phyloP scores from a whole-genome alignment of 371 early-diverging fungal species.

The Rhizopus stolonifer region DNA sequence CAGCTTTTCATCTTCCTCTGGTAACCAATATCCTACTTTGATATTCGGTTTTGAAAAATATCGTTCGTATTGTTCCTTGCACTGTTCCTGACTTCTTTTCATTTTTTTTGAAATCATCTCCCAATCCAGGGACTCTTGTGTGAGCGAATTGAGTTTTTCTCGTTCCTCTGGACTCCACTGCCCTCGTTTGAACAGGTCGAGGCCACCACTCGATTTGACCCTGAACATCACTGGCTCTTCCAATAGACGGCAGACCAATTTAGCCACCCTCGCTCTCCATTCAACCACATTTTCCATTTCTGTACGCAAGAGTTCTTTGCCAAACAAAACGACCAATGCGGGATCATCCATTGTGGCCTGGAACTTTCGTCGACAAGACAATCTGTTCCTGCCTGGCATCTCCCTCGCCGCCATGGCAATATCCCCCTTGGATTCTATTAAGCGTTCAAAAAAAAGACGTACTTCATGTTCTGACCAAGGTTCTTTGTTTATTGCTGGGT shows the following conservation, averaged over 20 bases:
- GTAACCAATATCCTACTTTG: slow-evolving; percentile 15
- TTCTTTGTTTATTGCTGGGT: slow-evolving; percentile 20
- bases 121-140: too few species aligned
- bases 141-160: background rate
- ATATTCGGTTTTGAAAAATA: background rate
- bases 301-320: slow-evolving; percentile 10
- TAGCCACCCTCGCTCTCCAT: slow-evolving; percentile 28
- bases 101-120: slow-evolving; percentile 19
- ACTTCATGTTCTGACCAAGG: slow-evolving; percentile 30
- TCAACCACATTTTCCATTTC: slow-evolving; percentile 15
- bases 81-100: slow-evolving; percentile 18
- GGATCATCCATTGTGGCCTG: slow-evolving; percentile 15
- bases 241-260: slow-evolving; percentile 17
- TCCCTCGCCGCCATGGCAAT: slow-evolving; percentile 20
- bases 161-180: slow-evolving; percentile 24
- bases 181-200: slow-evolving; percentile 5
- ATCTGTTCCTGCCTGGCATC: slow-evolving; percentile 26
- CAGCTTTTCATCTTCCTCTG: slow-evolving; percentile 25
- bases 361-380: slow-evolving; percentile 22
- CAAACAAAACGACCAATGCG: slow-evolving; percentile 13
- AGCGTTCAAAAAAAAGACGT: slow-evolving; percentile 32
- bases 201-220: background rate
- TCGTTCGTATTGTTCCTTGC: slow-evolving; percentile 17
- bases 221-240: slow-evolving; percentile 2
- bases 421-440: slow-evolving; percentile 12